Evolutionary conservation across 495 filamentous ascomycete genomes (phyloP), one percentile per base, ranked within the genome.

Genomic region (Chaetomidium leptoderma): DNA sequence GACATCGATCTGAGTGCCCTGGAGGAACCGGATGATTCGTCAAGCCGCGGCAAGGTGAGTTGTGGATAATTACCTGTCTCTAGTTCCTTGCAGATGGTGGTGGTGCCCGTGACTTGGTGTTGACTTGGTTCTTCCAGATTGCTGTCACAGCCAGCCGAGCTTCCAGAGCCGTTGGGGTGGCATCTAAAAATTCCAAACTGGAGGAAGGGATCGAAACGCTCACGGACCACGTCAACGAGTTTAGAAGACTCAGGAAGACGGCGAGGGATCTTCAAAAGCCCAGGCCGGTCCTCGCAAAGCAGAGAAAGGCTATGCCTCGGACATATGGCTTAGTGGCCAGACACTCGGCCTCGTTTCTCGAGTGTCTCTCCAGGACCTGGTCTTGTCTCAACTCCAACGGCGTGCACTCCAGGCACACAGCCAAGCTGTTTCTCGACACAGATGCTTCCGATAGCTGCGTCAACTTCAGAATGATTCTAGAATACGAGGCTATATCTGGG

Each of bases 391-490:
- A 33, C 14, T 49, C 46, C 0, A 49, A 49, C 16, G 46, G 46
- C 9, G 29, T 49, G 1, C 46, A 49, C 29, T 33, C 46, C 2
- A 35, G 29, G 0, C 46, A 49, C 11, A 49, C 46, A 11, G 46
- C 46, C 29, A 49, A 49, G 29, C 27, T 49, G 8, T 49, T 49
- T 8, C 29, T 49, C 1, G 46, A 49, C 3, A 21, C 29, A 4
- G 46, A 49, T 49, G 29, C 30, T 16, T 49, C 29, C n/a, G 17
- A 49, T 3, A 35, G 8, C 17, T 49, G 17, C 7, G 46, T 49
- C 29, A 49, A 49, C 46, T 49, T 49, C 30, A 32, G 29, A 14
- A 33, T 33, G 46, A 49, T 49, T 7, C 29, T 49, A 29, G 46
- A 33, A 21, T 49, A 49, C 29, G 29, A 35, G 21, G 46, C 29